Conservation (phyloP, 805 yeast species). For the Teunomyces atbi region DNA sequence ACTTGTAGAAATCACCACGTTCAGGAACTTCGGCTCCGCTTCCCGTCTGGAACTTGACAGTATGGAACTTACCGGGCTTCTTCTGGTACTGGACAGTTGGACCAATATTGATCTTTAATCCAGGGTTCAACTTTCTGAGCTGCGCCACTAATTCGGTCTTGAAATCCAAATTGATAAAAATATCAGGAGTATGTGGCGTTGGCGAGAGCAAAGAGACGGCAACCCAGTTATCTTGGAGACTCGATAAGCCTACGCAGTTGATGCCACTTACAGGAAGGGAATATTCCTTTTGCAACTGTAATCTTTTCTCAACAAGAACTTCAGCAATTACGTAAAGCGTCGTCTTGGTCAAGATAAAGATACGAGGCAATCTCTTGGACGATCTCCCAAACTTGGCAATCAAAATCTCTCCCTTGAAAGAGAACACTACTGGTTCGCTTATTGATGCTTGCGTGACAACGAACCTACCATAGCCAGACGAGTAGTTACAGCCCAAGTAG, state of each 20-base stretch:
- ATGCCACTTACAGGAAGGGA: slow-evolving; percentile 60
- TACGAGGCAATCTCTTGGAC: slow-evolving; percentile 70
- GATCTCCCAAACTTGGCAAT: slow-evolving; percentile 91
- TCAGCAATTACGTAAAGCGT: slow-evolving; percentile 73
- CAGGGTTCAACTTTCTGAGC: slow-evolving; percentile 58
- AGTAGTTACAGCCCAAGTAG: slow-evolving; percentile 79
- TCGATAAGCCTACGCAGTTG: slow-evolving; percentile 64
- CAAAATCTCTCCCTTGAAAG: slow-evolving; percentile 77
- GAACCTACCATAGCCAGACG: slow-evolving; percentile 69
- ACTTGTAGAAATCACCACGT: slow-evolving; percentile 76
- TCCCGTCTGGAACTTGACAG: slow-evolving; percentile 66
- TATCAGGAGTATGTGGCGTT: slow-evolving; percentile 64
- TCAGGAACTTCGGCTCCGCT: slow-evolving; percentile 54
- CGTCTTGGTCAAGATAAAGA: slow-evolving; percentile 64
- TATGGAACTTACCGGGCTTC: slow-evolving; percentile 82
- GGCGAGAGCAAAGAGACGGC: slow-evolving; percentile 56
- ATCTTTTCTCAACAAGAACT: slow-evolving; percentile 57
- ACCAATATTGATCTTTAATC: slow-evolving; percentile 63
- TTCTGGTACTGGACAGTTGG: slow-evolving; percentile 79
- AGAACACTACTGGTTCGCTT: slow-evolving; percentile 68
- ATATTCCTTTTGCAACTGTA: slow-evolving; percentile 59
- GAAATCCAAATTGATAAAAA: slow-evolving; percentile 74
- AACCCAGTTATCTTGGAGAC: slow-evolving; percentile 88
- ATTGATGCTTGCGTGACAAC: slow-evolving; percentile 69
- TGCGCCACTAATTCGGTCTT: slow-evolving; percentile 87